Base-by-base conservation (phyloP, 2,329 filamentous ascomycete species). In the Neonectria hederae region DNA sequence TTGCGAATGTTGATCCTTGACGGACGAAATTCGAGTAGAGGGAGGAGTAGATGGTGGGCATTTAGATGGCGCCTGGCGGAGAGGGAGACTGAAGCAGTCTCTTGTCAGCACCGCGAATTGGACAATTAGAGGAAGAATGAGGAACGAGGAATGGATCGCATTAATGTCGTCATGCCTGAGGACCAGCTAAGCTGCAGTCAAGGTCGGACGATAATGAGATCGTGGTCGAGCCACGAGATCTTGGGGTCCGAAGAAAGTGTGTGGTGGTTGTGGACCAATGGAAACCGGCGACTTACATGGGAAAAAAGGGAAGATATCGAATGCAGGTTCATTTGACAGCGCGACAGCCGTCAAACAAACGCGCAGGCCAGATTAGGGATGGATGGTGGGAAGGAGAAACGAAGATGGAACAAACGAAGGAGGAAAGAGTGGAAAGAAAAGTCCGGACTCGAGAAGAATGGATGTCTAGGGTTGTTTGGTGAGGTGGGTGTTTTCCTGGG, bases 281-380 rank as follows among this genome's bases (percentile, higher is more conserved):
- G 58, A 65, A 43, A 52, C 43, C 59, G 62, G 45, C 54, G 49
- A 76, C 87, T 82, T 87, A 93, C 90, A 84, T 84, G 84, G 80
- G 86, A 84, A 84, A 83, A 86, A 82, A 83, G 81, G 80, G 83
- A 77, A 79, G 84, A 82, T 78, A 82, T 82, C 82, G 82, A 83
- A 84, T 94, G 93, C 94, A 97, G 93, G 93, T 96, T 97, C 94
- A 97, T 97, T 93, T 95, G 93, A 97, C 93, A 94, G 93, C 91
- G 79, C 71, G 73, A 67, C 77, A 83, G 90, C 90, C 92, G 92
- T 86, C 93, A 96, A 97, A 91, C 85, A 93, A 97, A 90, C 93
- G 93, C 93, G 93, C 93, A 81, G 80, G 75, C 70, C 74, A 74
- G 69, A 69, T 72, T 69, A 67, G 67, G 67, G 65, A 64, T 55